These are phyloP conservation scores for Aureobasidium leucospermi DNA, from an alignment of 2,329 filamentous ascomycete species.

Conservation along the genomic window DNA sequence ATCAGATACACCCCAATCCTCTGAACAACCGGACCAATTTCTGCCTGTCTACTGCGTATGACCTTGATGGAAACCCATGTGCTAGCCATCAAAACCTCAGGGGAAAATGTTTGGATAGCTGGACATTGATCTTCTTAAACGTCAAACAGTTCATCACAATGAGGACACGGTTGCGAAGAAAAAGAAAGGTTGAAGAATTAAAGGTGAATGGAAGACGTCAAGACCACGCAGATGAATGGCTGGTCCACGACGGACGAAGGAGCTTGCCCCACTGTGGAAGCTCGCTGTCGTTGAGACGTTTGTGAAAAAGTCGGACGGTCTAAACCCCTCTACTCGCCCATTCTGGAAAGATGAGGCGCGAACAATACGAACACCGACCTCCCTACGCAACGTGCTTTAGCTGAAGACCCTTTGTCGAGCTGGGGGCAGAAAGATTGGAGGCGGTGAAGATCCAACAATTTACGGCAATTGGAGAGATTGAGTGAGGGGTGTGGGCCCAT, in stretches of 20 bases:
- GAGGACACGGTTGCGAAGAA: background rate
- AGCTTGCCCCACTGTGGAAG: background rate
- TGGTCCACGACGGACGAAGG: background rate
- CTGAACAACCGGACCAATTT: too few species aligned
- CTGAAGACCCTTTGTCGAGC: background rate
- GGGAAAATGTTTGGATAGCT: too few species aligned
- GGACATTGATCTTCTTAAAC: too few species aligned
- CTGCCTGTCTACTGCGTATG: too few species aligned
- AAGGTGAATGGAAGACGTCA: constrained; percentile 2
- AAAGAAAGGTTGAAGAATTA: background rate
- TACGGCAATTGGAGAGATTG: constrained; percentile 8
- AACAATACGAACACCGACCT: background rate
- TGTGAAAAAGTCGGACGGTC: background rate
- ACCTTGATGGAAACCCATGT: too few species aligned
- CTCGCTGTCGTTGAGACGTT: background rate
- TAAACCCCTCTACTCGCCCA: background rate
- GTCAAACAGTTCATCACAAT: background rate
- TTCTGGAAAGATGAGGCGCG: background rate
- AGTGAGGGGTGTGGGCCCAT: constrained; percentile 10
- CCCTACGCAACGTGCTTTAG: background rate
- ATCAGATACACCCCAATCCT: too few species aligned
- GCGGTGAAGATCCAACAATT: constrained; percentile 3
- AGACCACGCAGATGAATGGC: constrained; percentile 5
- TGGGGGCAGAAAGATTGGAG: background rate
- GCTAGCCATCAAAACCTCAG: too few species aligned